Evolutionary conservation across 257 asterid genomes (phyloP).

Genomic region (Solanum ossicruentum): DNA sequence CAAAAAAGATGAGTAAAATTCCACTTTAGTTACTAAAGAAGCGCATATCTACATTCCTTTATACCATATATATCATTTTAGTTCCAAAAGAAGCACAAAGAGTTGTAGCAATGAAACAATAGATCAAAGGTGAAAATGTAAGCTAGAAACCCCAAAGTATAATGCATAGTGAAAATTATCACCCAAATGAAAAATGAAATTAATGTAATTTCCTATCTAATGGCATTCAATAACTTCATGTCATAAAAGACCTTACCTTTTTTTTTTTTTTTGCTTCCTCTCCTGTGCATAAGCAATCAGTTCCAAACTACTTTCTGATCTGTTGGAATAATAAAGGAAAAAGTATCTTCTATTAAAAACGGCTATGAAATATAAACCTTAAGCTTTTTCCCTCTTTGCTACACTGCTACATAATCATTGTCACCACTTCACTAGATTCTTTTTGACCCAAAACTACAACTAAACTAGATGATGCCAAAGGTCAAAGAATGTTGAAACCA

Average conservation of each 20-base stretch:
- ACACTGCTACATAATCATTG: background rate
- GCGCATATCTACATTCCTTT: background rate
- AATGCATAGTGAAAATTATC: background rate
- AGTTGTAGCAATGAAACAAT: background rate
- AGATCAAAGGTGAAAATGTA: background rate
- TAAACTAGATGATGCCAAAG: conserved; percentile 12
- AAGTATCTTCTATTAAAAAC: background rate
- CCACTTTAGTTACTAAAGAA: background rate
- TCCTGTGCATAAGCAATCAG: background rate
- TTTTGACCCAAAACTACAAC: background rate
- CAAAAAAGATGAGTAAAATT: background rate
- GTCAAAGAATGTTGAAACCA: conserved; percentile 30
- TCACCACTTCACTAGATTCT: background rate
- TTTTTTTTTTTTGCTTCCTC: background rate
- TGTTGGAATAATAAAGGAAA: background rate
- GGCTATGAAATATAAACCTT: background rate
- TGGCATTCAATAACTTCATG: background rate
- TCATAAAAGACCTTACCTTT: background rate
- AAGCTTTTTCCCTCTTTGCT: background rate
- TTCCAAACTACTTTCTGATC: conserved; percentile 2
- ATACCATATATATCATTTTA: too few species aligned
- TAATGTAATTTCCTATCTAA: background rate
- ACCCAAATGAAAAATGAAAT: background rate
- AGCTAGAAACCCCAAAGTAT: background rate
- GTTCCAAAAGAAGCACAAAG: background rate